Evolutionary conservation across 805 yeast genomes (phyloP), one percentile per base, ranked within the genome.

Genomic region (Wickerhamiella allomyrinae): DNA sequence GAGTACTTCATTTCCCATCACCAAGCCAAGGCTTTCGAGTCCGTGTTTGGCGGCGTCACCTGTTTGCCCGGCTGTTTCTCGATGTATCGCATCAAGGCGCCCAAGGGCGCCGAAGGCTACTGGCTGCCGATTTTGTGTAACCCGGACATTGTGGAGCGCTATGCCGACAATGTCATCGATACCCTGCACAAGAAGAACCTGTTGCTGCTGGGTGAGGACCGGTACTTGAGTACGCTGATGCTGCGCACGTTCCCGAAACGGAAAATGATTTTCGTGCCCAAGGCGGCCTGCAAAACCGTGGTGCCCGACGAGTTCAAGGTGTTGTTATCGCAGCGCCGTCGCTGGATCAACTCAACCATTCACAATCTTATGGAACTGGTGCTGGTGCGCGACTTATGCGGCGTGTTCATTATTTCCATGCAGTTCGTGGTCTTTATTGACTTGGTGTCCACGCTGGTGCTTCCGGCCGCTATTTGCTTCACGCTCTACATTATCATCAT

Each of bases 41-140:
- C 94, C n/a, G 87, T 81, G 1, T 86, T 86, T 60, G 95, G 95
- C 45, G 79, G 91, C 51, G 96, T 86, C 13, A 86, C 96, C 0
- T 86, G 96, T 71, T 70, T 86, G 47, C 96, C 96, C 0, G 96
- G 96, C 31, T 86, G 96, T 67, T 86, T 86, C 69, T 79, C 83
- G 46, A 79, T 86, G 77, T 86, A 87, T 57, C 72, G 96, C 53
- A 82, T 86, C 57, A 86, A 86, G 60, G 68, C 94, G 0, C 95
- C 95, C 23, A 85, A 84, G 61, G 86, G 87, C 13, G 50, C 65
- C 11, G 76, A 74, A 43, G 83, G 82, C 5, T 79, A 70, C 59
- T 86, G 96, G 95, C 95, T 87, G 27, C 96, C 96, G 7, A 80
- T 86, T 44, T 66, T 86, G 52, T 84, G 94, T 13, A 87, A 85